phyloP scores from a whole-genome alignment of 2,329 filamentous ascomycete genomes.

The Drechslera avenae region DNA sequence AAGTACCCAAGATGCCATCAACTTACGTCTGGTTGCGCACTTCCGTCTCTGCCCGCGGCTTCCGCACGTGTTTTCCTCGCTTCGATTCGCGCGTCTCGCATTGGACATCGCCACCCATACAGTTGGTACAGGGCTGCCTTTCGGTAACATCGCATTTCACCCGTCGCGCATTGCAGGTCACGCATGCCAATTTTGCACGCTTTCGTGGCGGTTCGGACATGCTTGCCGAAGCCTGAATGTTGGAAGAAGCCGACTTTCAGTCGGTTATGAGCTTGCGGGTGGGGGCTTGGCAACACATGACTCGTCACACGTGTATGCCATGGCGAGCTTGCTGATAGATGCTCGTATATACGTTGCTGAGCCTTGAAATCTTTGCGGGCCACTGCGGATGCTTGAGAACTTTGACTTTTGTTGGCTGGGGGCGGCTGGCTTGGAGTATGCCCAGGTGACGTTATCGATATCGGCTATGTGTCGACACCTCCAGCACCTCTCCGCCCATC shows the following conservation, averaged over 20 bases:
- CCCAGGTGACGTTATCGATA: conserved; percentile 17
- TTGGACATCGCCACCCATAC: conserved; percentile 41
- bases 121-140: conserved; percentile 52
- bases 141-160: conserved; percentile 56
- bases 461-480: conserved; percentile 24
- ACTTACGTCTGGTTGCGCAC: conserved; percentile 25
- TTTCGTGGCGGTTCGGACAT: conserved; percentile 31
- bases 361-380: neutral
- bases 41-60: conserved; percentile 25
- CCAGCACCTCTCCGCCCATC: neutral
- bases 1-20: no score
- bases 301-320: neutral
- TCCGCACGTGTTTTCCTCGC: conserved; percentile 50
- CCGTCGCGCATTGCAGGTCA: conserved; percentile 52
- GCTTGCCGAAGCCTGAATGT: conserved; percentile 18
- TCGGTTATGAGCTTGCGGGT: conserved; percentile 28
- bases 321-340: neutral
- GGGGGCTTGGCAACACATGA: conserved; percentile 19
- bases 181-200: conserved; percentile 52
- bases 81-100: conserved; percentile 53
- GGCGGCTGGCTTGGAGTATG: conserved; percentile 1
- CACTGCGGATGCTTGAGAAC: neutral
- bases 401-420: neutral
- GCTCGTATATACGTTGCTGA: no score
- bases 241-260: conserved; percentile 22